Base-by-base conservation (phyloP, 495 filamentous ascomycete genomes). In the Chaetomidium leptoderma region DNA sequence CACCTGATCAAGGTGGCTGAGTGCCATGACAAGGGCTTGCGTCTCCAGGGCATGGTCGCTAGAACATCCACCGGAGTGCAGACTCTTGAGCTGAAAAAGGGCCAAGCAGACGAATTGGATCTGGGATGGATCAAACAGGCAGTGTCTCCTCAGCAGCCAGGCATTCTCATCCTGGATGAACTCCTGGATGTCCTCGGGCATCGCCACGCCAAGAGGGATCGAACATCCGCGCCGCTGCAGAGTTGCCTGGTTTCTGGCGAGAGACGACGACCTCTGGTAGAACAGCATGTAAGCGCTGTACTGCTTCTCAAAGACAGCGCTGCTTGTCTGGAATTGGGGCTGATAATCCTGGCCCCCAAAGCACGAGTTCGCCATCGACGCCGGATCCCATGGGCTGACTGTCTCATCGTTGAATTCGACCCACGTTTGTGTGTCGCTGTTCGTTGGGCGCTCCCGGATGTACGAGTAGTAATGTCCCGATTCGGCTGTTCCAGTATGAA, bases 261-360 rank as follows among this genome's bases (percentile, higher is more conserved):
- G 76, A 13, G 81, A 83, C 2, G 86, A 84, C 5, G 86, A 84
- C 55, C 93, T 82, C 67, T 96, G 88, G 66, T 97, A 99, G 73
- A 99, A 97, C 37, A 99, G 79, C 90, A 97, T 96, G 65, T 99
- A 99, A 17, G 92, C 93, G 70, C 87, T 95, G 75, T 85, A 92
- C 8, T 78, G 77, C 67, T 93, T 95, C 52, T 83, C 81, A 52
- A 63, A 81, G 59, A 64, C 72, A 65, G 66, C 65, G 48, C 62
- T 80, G 73, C 58, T 72, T 36, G 57, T 74, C 62, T 74, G 76
- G 51, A 68, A 79, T 51, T 71, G 73, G 6, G 62, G 36, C 29
- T 78, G 73, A 46, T 82, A 81, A 56, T 81, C 83, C 16, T 72
- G 64, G 6, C 93, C 93, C 40, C 93, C 93, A 71, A 90, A 96